Conservation (phyloP, 352 stramenopile genomes). For the Detonula confervacea region DNA sequence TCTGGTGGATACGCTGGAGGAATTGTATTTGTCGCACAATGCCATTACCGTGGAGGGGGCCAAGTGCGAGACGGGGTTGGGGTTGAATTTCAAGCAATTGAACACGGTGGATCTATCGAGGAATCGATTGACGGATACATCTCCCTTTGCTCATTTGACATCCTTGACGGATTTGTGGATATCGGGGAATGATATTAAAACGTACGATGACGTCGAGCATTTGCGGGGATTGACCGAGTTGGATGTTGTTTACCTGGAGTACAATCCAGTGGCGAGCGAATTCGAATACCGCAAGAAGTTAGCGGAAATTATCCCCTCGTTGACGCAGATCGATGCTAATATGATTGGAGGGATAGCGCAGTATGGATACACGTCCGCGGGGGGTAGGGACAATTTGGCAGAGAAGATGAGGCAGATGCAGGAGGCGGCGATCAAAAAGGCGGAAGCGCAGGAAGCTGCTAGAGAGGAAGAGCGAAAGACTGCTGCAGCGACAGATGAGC, state of each 20-base stretch:
- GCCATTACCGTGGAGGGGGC: constrained; percentile 92
- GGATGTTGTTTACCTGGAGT: constrained; percentile 94
- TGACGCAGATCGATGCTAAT: constrained; percentile 94
- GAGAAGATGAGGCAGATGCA: constrained; percentile 73
- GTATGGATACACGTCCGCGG: constrained; percentile 34
- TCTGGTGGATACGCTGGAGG: constrained; percentile 89
- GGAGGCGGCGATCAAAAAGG: constrained; percentile 60
- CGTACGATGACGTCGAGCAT: constrained; percentile 69
- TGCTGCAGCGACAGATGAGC: constrained; percentile 4
- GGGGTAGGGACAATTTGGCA: constrained; percentile 28
- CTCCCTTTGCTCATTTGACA: constrained; percentile 69
- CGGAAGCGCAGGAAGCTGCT: constrained; percentile 4
- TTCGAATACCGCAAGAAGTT: constrained; percentile 96
- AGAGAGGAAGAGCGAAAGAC: background rate
- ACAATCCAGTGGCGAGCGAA: constrained; percentile 91
- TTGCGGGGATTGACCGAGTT: constrained; percentile 75
- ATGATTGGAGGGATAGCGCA: constrained; percentile 63
- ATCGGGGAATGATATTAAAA: constrained; percentile 79
- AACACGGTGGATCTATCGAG: constrained; percentile 82
- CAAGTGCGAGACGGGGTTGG: constrained; percentile 86
- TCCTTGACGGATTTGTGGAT: constrained; percentile 84
- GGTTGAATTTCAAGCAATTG: constrained; percentile 88
- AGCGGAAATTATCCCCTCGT: constrained; percentile 88
- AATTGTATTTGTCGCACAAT: constrained; percentile 98
- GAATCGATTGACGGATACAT: constrained; percentile 79